Evolutionary conservation across 2,329 filamentous ascomycete genomes (phyloP).

Genomic region (Helotiales sp.): DNA sequence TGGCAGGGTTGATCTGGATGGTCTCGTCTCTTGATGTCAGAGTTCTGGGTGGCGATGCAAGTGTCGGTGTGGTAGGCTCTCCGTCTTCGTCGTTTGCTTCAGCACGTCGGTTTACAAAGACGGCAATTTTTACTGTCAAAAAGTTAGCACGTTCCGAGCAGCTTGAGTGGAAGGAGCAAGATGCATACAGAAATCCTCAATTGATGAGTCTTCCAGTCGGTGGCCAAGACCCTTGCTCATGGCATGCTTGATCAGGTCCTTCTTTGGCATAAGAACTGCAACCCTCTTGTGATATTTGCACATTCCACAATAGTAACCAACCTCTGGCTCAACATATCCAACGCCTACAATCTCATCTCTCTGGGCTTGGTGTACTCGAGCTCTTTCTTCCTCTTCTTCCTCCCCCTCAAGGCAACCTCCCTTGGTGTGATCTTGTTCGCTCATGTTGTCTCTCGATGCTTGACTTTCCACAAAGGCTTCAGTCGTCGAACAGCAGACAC

Average conservation of each 20-base stretch:
- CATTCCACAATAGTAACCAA: not conserved
- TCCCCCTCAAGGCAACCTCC: not conserved
- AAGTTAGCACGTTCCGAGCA: not conserved
- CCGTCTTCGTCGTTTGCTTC: not conserved
- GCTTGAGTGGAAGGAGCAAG: not conserved
- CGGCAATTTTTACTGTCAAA: not conserved
- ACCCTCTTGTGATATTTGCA: not conserved
- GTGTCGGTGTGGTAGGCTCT: not conserved
- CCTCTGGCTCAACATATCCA: not conserved
- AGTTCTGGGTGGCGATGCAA: not conserved
- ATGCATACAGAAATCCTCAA: not conserved
- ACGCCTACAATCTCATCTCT: not conserved
- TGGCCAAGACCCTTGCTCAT: not conserved
- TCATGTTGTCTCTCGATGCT: too few species aligned
- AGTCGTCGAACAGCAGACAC: not conserved
- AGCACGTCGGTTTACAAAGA: not conserved
- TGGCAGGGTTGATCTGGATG: not conserved
- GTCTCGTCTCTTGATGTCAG: not conserved
- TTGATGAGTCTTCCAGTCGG: not conserved
- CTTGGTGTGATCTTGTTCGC: not conserved
- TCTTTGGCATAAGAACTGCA: not conserved
- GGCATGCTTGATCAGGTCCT: not conserved
- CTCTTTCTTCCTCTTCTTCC: not conserved
- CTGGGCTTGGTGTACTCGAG: not conserved
- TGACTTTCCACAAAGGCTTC: too few species aligned